Conservation (phyloP, 768 basidiomycete genomes). For the Cantharellus anzutake region DNA sequence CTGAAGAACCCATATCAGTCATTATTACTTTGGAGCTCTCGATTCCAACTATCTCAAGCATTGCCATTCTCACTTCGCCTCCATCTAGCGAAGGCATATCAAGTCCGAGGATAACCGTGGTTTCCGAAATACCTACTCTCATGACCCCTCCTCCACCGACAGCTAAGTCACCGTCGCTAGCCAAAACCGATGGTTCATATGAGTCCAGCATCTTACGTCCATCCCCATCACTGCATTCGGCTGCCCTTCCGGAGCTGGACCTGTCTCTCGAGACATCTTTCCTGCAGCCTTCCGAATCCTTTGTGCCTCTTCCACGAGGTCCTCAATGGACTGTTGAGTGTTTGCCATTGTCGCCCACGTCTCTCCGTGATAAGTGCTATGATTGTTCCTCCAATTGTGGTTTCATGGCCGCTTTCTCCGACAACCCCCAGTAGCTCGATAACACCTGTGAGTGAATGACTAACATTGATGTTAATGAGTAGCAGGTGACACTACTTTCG, state of each 20-base stretch:
- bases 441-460: not conserved
- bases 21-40: not conserved
- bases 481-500: not conserved
- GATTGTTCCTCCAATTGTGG: not conserved
- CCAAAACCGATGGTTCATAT: conserved; percentile 47
- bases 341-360: conserved; percentile 18
- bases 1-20: no score
- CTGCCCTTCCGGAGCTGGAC: conserved; percentile 39
- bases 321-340: conserved; percentile 21
- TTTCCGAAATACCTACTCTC: conserved; percentile 10
- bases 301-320: conserved; percentile 12
- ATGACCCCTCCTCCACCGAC: conserved; percentile 21
- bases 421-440: not conserved
- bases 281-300: conserved; percentile 29
- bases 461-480: not conserved
- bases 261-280: conserved; percentile 57
- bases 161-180: conserved; percentile 31
- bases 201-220: conserved; percentile 59
- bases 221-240: conserved; percentile 33
- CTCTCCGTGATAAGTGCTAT: not conserved
- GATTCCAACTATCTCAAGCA: not conserved
- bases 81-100: not conserved
- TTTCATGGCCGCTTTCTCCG: not conserved
- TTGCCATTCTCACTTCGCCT: not conserved
- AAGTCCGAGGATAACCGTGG: not conserved